Evolutionary conservation across 768 basidiomycete genomes (phyloP), one percentile per base, ranked within the genome.

Genomic region (Rhodotorula toruloides): DNA sequence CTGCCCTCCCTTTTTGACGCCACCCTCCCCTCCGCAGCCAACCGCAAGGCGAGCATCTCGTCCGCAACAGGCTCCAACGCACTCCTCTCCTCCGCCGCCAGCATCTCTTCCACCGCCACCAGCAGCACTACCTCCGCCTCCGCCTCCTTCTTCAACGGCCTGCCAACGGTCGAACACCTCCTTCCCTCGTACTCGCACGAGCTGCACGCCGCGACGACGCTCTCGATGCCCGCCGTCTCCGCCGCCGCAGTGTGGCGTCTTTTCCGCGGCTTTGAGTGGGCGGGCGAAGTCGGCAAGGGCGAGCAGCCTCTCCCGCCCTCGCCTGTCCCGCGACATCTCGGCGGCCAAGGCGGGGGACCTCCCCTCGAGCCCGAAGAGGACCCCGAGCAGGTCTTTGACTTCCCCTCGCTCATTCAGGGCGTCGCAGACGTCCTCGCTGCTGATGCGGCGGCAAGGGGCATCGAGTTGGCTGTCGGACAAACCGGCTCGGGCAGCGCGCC

Each of bases 211-310:
- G 69, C 74, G 10, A 72, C 68, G 29, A 64, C 74, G 8, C 67
- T 75, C 27, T 66, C 61, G 14, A 55, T 75, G 6, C 74, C 74
- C 2, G 67, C 74, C 17, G 70, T 70, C 42, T 71, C 67, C 25
- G 64, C 73, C 16, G 72, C 65, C n/a, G 70, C 71, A 2, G 42
- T 75, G 22, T 75, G 74, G 74, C 71, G 74, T 2, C 44, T 68
- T 21, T 68, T 71, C 53, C 56, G 67, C 46, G 67, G 72, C 5
- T 64, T 72, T 53, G 68, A 73, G 31, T 75, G 74, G 74, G 62
- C 73, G 34, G 65, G 67, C 12, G 70, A 75, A 34, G 61, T 71
- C 50, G 71, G 67, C n/a, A 60, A 68, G 22, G 66, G 61, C 6
- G 54, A 44, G n/a, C 64, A 62, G 32, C 58, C 66, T 32, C 49